Evolutionary conservation across 2,329 filamentous ascomycete genomes (phyloP), one percentile per base, ranked within the genome.

Genomic region (Penicillium sp.): DNA sequence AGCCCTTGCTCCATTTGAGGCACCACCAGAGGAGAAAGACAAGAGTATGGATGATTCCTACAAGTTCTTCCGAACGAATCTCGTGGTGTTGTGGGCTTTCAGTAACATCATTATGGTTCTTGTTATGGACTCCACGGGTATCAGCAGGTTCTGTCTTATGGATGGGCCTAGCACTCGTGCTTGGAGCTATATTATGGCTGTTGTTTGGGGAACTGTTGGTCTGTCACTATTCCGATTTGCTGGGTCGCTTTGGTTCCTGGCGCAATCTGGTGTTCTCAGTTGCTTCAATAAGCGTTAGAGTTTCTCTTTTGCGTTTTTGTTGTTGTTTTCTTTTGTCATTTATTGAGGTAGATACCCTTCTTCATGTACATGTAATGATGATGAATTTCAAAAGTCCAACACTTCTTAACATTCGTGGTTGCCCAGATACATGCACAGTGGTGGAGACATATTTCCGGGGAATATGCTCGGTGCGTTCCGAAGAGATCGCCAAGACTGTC

Each of bases 1-100:
- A 70, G 93, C 93, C 29, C 80, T 98, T 55, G 86, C 87, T 54
- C 91, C 92, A 3, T 96, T 86, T 77, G 84, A 90, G 62, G 82
- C 90, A 53, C 87, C 84, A 4, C 84, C 86, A 53, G 90, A 95
- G 73, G 78, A 84, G 26, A 90, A 92, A 69, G 86, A 87, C 73
- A 93, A 92, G 79, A 90, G 90, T 11, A 84, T 96, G 45, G 93
- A 98, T 68, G 93, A 98, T 75, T 96, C 91, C 22, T 98, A 97
- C 86, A 97, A 97, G 82, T 92, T 91, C 79, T 98, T 98, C 91
- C 85, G 93, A 80, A 98, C 93, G 13, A 91, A 91, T 71, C 82
- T 98, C 61, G 90, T 96, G 54, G 87, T 93, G 21, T 81, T 86
- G 6, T 98, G 93, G 93, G 87, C 97, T 63, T 96, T 97, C 76